phyloP scores from a whole-genome alignment of 75 land plant genomes.

The Cunninghamia lanceolata region DNA sequence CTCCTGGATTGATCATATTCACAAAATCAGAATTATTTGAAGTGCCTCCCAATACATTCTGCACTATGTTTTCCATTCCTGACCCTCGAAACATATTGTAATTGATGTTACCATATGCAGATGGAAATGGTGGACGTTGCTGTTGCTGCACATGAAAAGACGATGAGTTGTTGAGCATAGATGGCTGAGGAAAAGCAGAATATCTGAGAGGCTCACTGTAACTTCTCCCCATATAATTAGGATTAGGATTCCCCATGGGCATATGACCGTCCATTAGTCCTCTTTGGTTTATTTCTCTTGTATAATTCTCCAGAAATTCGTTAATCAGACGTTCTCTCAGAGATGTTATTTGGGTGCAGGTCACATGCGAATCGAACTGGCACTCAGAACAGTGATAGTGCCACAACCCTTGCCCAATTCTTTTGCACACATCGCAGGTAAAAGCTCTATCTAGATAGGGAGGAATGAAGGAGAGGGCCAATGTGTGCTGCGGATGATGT shows the following conservation, averaged over 20 bases:
- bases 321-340: background rate
- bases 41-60: too few species aligned
- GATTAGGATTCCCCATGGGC: background rate
- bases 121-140: too few species aligned
- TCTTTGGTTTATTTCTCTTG: too few species aligned
- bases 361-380: background rate
- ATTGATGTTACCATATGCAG: too few species aligned
- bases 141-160: too few species aligned
- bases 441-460: background rate
- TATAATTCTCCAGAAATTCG: too few species aligned
- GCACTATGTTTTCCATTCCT: too few species aligned
- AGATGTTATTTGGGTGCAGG: background rate
- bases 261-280: background rate
- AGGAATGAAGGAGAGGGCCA: background rate
- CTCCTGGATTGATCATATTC: too few species aligned
- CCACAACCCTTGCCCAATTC: background rate
- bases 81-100: too few species aligned
- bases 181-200: too few species aligned
- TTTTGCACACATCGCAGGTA: background rate
- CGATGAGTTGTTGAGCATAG: too few species aligned
- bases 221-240: background rate
- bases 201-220: background rate
- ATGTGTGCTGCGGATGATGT: background rate
- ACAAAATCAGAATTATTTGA: too few species aligned
- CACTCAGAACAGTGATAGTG: background rate